Base-by-base conservation (phyloP, 2,329 filamentous ascomycete species). In the Ophiostoma pallidulum region DNA sequence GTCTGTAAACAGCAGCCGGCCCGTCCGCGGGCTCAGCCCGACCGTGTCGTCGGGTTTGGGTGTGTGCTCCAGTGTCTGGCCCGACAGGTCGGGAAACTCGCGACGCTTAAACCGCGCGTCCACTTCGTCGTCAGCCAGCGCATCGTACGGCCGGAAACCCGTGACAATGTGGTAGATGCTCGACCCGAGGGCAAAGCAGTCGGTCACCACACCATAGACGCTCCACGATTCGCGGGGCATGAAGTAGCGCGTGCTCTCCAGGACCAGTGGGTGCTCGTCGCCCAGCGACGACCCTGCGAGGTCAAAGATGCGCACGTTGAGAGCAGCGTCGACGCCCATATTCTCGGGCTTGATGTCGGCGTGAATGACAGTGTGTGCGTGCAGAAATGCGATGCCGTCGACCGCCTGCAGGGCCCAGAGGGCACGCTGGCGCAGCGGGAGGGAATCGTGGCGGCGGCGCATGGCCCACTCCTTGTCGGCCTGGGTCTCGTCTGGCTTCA, bases 261-360 rank as follows among this genome's bases (percentile, higher is more conserved):
- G 28, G 20, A 14, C 32, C 10, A 37, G 16, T 2, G 39, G 10
- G n/a, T n/a, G 8, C 1, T 28, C 29, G 18, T 31, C 46, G 39
- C 18, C 10, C 4, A 43, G 28, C 2, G n/a, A 8, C 19, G 14
- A 26, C 20, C 47, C 47, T 18, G 41, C 9, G 4, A 49, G 14
- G 41, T 49, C 47, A 20, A 49, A 35, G 20, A 49, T 40, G 24
- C 41, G 37, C 18, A 45, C 41, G 18, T 31, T 22, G 9, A 41
- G 41, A n/a, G 8, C 8, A 10, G 19, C 22, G 16, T 46, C 48
- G 7, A 50, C 29, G 6, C 22, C 24, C 48, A 46, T 46, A 24
- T 50, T 50, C 14, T 41, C 36, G 3, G 48, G 48, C 29, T 40
- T 45, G 13, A 50, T 22, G 48, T 50, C 42, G 16, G 19, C 19